Conservation (phyloP, 106 monocot species). For the Dactylorhiza incarnata region DNA sequence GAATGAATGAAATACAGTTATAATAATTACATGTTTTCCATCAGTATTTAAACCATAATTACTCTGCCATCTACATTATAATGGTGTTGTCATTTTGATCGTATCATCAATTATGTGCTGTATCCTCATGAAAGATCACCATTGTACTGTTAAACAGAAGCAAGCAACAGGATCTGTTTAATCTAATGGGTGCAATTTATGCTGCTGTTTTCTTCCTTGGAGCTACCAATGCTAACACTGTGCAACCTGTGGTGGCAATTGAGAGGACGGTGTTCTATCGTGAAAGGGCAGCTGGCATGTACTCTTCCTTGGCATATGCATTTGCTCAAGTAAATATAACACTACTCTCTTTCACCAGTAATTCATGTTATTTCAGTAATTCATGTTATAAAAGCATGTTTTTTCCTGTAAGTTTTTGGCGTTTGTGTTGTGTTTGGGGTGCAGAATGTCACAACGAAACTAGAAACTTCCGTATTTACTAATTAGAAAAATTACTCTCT, state of each 20-base stretch:
- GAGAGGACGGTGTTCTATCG: constrained; percentile 93
- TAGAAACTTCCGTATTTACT: too few relatives aligned
- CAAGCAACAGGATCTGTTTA: constrained; percentile 62
- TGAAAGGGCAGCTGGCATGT: constrained; percentile 94
- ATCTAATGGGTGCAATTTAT: constrained; percentile 68
- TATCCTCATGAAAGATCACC: neutral
- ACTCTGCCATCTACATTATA: neutral
- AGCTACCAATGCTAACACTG: constrained; percentile 39
- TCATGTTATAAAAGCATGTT: too few relatives aligned
- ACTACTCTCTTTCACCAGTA: neutral
- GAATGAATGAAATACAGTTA: neutral
- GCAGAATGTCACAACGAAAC: too few relatives aligned
- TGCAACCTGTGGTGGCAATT: constrained; percentile 64
- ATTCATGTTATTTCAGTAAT: neutral
- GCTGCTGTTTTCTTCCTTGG: constrained; percentile 67
- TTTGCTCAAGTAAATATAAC: constrained; percentile 67
- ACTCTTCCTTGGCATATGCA: constrained; percentile 76
- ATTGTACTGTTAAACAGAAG: constrained; percentile 30
- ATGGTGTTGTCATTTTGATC: neutral
- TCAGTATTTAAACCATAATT: neutral
- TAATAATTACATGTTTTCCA: neutral
- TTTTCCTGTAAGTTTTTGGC: too few relatives aligned
- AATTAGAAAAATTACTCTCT: too few relatives aligned
- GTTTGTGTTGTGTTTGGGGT: too few relatives aligned
- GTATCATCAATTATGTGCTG: neutral